Conservation (phyloP, 495 filamentous ascomycete genomes). For the Penicillium goetzii region DNA sequence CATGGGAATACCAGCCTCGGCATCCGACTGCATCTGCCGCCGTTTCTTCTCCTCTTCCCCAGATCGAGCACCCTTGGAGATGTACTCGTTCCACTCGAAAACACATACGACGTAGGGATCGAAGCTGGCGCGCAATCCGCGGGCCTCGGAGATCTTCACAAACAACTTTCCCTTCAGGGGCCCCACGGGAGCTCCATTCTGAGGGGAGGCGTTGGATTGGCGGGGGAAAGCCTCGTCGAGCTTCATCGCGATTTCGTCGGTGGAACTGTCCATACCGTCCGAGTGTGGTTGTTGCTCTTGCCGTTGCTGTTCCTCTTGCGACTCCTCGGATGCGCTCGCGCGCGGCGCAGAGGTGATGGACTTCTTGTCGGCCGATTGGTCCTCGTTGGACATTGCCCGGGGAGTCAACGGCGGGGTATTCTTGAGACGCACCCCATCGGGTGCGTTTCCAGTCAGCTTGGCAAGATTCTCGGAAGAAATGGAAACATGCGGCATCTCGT, state of each 20-base stretch:
- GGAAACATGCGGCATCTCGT: constrained; percentile 54
- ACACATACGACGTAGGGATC: constrained; percentile 96
- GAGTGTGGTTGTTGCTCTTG: constrained; percentile 23
- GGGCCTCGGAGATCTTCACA: constrained; percentile 82
- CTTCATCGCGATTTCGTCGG: constrained; percentile 47
- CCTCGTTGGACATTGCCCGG: constrained; percentile 75
- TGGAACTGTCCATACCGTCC: constrained; percentile 36
- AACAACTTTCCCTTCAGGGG: constrained; percentile 85
- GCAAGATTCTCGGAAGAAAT: constrained; percentile 69
- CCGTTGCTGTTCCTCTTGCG: constrained; percentile 27
- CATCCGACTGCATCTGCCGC: constrained; percentile 61
- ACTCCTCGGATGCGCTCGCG: constrained; percentile 31
- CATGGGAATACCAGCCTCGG: constrained; percentile 80
- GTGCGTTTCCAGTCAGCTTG: constrained; percentile 84
- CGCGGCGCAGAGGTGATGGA: constrained; percentile 34
- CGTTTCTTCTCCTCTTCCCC: constrained; percentile 56
- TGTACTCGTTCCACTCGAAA: constrained; percentile 94
- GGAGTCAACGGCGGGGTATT: constrained; percentile 88
- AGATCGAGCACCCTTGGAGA: constrained; percentile 78
- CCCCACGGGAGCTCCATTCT: constrained; percentile 64
- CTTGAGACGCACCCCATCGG: constrained; percentile 67
- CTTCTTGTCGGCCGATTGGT: constrained; percentile 43
- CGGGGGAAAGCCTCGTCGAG: constrained; percentile 51
- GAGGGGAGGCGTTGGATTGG: constrained; percentile 38
- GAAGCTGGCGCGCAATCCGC: constrained; percentile 76